Conservation (phyloP, 768 basidiomycete genomes). For the Boletus pseudopeckii region DNA sequence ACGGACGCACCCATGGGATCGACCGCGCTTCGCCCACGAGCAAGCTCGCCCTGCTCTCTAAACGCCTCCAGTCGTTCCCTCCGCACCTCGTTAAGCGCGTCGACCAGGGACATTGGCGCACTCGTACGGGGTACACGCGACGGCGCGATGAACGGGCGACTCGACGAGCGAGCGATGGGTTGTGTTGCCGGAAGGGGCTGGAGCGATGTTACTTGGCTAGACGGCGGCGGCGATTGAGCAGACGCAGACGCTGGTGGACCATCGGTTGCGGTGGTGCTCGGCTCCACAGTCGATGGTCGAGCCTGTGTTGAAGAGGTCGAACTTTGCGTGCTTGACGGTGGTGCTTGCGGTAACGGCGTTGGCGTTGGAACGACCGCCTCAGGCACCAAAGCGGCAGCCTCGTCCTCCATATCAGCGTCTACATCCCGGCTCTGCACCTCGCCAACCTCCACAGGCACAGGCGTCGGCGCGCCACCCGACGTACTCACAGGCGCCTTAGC, state of each 20-base stretch:
- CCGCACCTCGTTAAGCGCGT: slow-evolving; percentile 23
- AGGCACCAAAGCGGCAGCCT: background rate
- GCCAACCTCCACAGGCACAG: background rate
- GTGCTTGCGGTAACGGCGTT: background rate
- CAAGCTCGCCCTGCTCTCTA: background rate
- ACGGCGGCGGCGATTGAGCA: background rate
- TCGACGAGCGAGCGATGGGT: background rate
- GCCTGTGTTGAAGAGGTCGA: background rate
- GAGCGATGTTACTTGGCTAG: background rate
- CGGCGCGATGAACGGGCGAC: slow-evolving; percentile 19
- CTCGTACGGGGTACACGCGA: slow-evolving; percentile 18
- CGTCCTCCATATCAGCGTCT: slow-evolving; percentile 9
- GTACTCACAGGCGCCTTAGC: background rate
- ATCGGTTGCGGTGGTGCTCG: background rate
- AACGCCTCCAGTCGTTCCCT: background rate
- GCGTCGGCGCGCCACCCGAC: background rate
- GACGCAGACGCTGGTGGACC: background rate
- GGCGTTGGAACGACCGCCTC: background rate
- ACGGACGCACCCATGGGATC: background rate
- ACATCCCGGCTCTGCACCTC: background rate
- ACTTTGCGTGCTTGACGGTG: background rate
- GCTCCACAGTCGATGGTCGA: background rate
- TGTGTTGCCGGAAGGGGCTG: slow-evolving; percentile 1
- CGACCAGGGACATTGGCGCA: slow-evolving; percentile 17
- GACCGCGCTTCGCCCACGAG: background rate